Base-by-base conservation (phyloP, 1,139 yeast genomes). In the Taphrina betulina region DNA sequence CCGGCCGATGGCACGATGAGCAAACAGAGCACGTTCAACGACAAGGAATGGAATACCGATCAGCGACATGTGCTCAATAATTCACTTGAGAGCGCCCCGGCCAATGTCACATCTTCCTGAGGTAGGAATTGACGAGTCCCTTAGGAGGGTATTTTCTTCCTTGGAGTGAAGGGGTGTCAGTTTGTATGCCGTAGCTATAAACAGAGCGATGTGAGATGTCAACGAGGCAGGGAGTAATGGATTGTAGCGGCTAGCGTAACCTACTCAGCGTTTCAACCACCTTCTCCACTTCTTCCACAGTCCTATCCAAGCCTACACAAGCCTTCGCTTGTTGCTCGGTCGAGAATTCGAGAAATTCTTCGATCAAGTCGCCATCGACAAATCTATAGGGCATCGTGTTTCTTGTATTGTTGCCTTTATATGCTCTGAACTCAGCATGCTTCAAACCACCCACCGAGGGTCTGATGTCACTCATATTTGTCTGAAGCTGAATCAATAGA, bases 311-410 rank as follows among this genome's bases (percentile, higher is more conserved):
- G 12, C 57, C 62, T n/a, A 45, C 44, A 19, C 60, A 61, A 3
- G 59, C 55, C 14, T 24, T 38, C 22, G 33, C 54, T 52, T 59
- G 58, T 28, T 51, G 59, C n/a, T 37, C 53, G 26, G 42, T 53
- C 7, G 53, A 34, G 23, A 62, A 50, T 16, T 61, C 63, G 23
- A 61, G 41, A 46, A 62, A 62, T 29, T 37, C 51, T 40, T 62
- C 65, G 23, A 62, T 43, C 45, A 59, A 58, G 37, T 61, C 63
- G 8, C 65, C 65, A 35, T 62, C 65, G 10, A 62, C 61, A 22
- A 62, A 62, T 19, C 64, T 53, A 24, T 33, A n/a, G 17, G 63
- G 63, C 36, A 50, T 62, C 8, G 19, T 16, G 14, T 29, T 35
- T 10, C 44, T 48, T 24, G 53, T 55, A 33, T 61, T 43, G 37